A percentile compares a stretch with the other conserved stretches of the same genome.
These are phyloP conservation scores for Picocystis salinarum DNA, from an alignment of 139 green algal species.

Conservation along the genomic window DNA sequence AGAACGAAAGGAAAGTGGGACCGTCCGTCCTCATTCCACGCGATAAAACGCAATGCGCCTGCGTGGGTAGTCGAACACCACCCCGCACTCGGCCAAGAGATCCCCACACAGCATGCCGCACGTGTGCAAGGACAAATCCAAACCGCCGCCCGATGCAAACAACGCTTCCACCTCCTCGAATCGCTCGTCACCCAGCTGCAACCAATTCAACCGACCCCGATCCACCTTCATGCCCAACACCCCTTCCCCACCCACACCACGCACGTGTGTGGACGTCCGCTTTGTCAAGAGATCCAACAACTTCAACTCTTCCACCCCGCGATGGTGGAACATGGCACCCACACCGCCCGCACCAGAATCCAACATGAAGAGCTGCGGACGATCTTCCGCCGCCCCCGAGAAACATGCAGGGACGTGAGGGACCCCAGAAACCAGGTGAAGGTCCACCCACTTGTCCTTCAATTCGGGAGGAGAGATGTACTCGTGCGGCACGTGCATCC, in stretches of 20 bases:
- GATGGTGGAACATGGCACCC: slow-evolving; percentile 25
- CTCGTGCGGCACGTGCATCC: neutral
- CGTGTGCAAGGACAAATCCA: slow-evolving; percentile 18
- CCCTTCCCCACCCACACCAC: neutral
- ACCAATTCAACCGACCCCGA: neutral
- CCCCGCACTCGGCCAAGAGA: slow-evolving; percentile 14
- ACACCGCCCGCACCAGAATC: slow-evolving; percentile 24
- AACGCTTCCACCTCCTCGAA: slow-evolving; percentile 1
- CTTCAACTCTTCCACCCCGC: slow-evolving; percentile 14
- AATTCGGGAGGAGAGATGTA: neutral
- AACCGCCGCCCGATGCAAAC: slow-evolving; percentile 4
- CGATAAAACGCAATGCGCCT: too few relatives aligned
- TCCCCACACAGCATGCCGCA: slow-evolving; percentile 26
- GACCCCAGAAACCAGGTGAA: slow-evolving; percentile 11
- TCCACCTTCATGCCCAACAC: slow-evolving; percentile 3
- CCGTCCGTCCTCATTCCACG: too few relatives aligned
- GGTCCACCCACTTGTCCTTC: slow-evolving; percentile 1
- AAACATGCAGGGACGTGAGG: slow-evolving; percentile 13
- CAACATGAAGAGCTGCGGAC: slow-evolving; percentile 20
- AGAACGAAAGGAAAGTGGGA: too few relatives aligned
- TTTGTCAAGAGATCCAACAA: slow-evolving; percentile 3
- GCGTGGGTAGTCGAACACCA: too few relatives aligned
- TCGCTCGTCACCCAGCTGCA: neutral
- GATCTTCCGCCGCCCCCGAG: neutral
- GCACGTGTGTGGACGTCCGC: too few relatives aligned